Evolutionary conservation across 2,329 filamentous ascomycete genomes (phyloP).

Genomic region (Cryphonectria radicalis): DNA sequence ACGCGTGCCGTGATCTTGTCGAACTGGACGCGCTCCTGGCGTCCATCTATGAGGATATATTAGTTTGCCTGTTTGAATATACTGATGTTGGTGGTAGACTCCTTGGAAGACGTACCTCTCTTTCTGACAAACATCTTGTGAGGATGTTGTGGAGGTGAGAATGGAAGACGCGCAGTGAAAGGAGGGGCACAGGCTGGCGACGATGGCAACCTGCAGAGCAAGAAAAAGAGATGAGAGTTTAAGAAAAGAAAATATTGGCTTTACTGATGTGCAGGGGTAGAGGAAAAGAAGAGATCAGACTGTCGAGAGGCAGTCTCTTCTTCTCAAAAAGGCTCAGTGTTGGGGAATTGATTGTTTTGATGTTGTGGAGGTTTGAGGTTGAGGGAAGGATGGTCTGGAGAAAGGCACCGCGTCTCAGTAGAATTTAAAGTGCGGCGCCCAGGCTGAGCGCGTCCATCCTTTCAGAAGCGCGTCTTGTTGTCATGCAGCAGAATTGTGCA

Average conservation of each 20-base stretch:
- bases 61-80: conserved; percentile 1
- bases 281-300: not conserved
- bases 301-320: conserved; percentile 11
- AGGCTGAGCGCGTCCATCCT: conserved; percentile 22
- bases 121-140: conserved; percentile 65
- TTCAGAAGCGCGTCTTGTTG: conserved; percentile 25
- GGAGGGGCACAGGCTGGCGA: conserved; percentile 20
- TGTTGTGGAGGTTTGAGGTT: conserved; percentile 12
- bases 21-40: conserved; percentile 99
- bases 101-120: conserved; percentile 55
- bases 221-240: not conserved
- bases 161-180: not conserved
- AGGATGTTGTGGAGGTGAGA: conserved; percentile 28
- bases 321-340: not conserved
- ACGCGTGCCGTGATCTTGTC: conserved; percentile 99
- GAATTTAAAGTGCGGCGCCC: conserved; percentile 29
- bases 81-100: not conserved
- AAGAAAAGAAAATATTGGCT: not conserved
- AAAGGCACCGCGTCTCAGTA: conserved; percentile 18
- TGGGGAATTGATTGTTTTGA: not conserved
- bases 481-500: conserved; percentile 20
- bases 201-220: conserved; percentile 17
- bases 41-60: conserved; percentile 71
- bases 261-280: not conserved
- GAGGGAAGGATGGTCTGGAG: not conserved